A percentile compares a stretch with the other conserved stretches of the same genome.
Evolutionary conservation across 148 eudicot species (phyloP).

Genomic region (Cornus suecica): DNA sequence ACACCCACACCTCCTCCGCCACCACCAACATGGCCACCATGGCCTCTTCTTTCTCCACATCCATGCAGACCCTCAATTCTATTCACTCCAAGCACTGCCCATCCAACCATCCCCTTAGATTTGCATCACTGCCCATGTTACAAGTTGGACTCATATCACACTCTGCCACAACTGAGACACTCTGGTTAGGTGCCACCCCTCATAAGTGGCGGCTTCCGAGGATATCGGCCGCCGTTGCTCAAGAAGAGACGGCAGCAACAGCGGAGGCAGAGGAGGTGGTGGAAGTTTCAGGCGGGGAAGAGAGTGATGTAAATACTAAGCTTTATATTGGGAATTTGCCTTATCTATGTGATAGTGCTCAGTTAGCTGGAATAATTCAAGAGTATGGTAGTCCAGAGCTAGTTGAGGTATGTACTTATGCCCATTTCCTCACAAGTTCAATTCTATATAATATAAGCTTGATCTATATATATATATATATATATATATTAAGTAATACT

Average conservation of each 20-base stretch:
- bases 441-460: neutral
- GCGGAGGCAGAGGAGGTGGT: conserved; percentile 16
- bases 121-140: conserved; percentile 8
- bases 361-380: conserved; percentile 87
- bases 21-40: conserved; percentile 35
- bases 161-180: conserved; percentile 19
- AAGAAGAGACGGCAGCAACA: conserved; percentile 36
- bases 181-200: conserved; percentile 7
- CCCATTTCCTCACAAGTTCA: neutral
- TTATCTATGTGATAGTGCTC: conserved; percentile 87
- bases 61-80: conserved; percentile 32
- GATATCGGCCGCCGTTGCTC: conserved; percentile 47
- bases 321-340: conserved; percentile 92
- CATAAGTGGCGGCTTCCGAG: conserved; percentile 35
- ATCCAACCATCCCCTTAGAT: conserved; percentile 21
- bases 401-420: conserved; percentile 60
- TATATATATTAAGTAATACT: too few relatives aligned
- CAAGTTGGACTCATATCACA: conserved; percentile 21
- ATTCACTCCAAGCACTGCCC: conserved; percentile 20
- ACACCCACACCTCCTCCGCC: neutral
- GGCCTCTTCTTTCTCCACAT: conserved; percentile 41
- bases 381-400: conserved; percentile 79
- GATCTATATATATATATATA: too few relatives aligned
- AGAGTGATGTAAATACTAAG: conserved; percentile 51
- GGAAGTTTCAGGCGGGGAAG: conserved; percentile 18